Evolutionary conservation across 306 rosid genomes (phyloP).

Genomic region (cucumber (Cucumis sativus)): Cucumber_9930_V3 NC_026660.2:26917001-26917500

Average conservation of each 20-base stretch:
- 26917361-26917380: neutral
- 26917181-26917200: conserved; percentile 38
- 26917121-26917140: conserved; percentile 81
- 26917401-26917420: conserved; percentile 92
- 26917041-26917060: neutral
- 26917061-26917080: neutral
- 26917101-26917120: conserved; percentile 95
- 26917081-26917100: conserved; percentile 5
- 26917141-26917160: conserved; percentile 67
- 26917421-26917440: conserved; percentile 94
- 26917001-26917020: neutral
- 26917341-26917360: neutral
- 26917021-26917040: conserved; percentile 14
- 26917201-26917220: neutral
- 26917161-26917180: conserved; percentile 79
- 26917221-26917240: neutral
- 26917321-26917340: neutral
- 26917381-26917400: conserved; percentile 24
- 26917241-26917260: neutral
- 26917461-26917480: conserved; percentile 88
- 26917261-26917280: neutral
- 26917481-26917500: conserved; percentile 95
- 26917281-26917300: neutral
- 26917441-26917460: conserved; percentile 68
- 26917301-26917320: neutral